Conservation (phyloP, 2,329 filamentous ascomycete genomes). For the Pseudonectria buxi region DNA sequence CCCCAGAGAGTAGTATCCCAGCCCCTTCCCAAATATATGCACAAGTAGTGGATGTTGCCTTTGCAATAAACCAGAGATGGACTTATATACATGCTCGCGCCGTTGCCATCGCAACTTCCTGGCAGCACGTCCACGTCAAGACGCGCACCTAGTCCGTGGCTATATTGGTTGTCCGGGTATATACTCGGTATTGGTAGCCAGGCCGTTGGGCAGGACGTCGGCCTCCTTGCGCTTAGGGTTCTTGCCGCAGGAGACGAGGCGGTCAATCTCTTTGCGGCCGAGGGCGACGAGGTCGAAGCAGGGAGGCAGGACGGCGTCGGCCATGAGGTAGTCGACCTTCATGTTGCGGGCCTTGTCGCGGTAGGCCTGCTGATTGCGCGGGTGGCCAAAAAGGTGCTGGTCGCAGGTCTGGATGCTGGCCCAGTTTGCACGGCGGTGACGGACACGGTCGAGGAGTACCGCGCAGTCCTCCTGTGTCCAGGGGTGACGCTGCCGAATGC, state of each 20-base stretch:
- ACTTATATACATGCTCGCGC: too few species aligned
- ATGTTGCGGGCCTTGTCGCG: constrained; percentile 53
- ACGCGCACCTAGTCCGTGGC: too few species aligned
- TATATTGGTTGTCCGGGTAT: neutral
- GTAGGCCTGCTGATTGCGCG: constrained; percentile 48
- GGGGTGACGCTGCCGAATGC: constrained; percentile 20
- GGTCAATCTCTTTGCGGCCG: constrained; percentile 41
- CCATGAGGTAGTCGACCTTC: constrained; percentile 45
- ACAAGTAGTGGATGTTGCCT: too few species aligned
- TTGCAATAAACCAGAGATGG: too few species aligned
- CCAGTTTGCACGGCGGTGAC: constrained; percentile 23
- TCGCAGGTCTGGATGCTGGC: constrained; percentile 26
- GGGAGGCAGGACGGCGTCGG: constrained; percentile 37
- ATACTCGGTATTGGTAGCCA: constrained; percentile 32
- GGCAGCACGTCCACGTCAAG: too few species aligned
- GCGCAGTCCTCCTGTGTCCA: constrained; percentile 39
- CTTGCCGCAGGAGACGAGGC: constrained; percentile 35
- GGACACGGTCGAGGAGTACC: constrained; percentile 37
- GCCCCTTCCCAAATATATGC: too few species aligned
- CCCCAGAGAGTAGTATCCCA: too few species aligned
- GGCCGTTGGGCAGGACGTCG: constrained; percentile 36
- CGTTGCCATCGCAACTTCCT: too few species aligned
- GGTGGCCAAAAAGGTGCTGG: constrained; percentile 31
- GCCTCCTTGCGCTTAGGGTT: constrained; percentile 43
- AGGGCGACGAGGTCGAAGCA: constrained; percentile 45